Percentiles rank a stretch among this genome's conserved stretches.
phyloP scores from a whole-genome alignment of 2,329 filamentous ascomycete genomes.

The Dichotomopilus funicola region DNA sequence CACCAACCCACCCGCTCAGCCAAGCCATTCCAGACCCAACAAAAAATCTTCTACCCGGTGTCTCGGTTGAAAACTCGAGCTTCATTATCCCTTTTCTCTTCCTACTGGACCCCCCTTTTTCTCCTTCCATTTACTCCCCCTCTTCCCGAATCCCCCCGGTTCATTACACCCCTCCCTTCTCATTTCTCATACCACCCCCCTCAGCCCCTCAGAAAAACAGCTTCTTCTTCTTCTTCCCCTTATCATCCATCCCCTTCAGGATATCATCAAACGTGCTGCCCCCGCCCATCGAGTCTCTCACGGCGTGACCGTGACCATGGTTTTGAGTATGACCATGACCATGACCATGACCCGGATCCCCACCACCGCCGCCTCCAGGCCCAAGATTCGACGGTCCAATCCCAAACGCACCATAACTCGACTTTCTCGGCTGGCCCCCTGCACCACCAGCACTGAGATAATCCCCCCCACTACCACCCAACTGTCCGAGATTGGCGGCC shows the following conservation, averaged over 20 bases:
- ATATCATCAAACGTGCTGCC: constrained; percentile 34
- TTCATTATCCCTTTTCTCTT: too few relatives aligned
- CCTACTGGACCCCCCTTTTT: too few relatives aligned
- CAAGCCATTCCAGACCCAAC: too few relatives aligned
- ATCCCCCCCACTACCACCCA: background rate
- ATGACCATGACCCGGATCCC: background rate
- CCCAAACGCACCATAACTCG: constrained; percentile 11
- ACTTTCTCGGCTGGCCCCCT: constrained; percentile 6
- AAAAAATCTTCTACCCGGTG: too few relatives aligned
- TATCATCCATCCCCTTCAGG: constrained; percentile 30
- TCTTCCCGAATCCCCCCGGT: background rate
- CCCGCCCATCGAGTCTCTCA: background rate
- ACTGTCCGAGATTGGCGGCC: constrained; percentile 11
- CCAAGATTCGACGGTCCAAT: constrained; percentile 4
- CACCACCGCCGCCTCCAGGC: background rate
- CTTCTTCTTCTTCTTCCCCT: constrained; percentile 27
- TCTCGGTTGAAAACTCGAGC: too few relatives aligned
- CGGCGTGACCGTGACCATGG: background rate
- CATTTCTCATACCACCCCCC: background rate
- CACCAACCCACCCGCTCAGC: too few relatives aligned
- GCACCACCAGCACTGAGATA: background rate
- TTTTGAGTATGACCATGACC: too few relatives aligned
- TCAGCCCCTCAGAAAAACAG: constrained; percentile 17
- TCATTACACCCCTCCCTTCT: too few relatives aligned
- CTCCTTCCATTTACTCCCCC: background rate